Conservation (phyloP, 2,329 filamentous ascomycete genomes). For the Ophiobolus disseminans region DNA sequence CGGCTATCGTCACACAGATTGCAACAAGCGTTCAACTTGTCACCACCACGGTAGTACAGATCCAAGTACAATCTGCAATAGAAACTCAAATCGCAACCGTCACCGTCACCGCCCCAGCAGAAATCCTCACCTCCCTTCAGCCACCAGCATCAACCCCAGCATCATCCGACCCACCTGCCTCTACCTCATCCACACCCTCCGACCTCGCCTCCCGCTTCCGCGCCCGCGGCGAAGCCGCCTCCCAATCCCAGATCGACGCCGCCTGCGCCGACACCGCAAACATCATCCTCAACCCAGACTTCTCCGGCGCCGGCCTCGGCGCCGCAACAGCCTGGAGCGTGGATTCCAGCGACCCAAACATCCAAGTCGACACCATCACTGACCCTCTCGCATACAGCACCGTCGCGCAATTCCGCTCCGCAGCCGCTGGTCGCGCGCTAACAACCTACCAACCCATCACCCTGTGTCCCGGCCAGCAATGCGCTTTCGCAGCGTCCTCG, state of each 20-base stretch:
- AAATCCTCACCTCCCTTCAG: conserved; percentile 2
- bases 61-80: not conserved
- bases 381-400: conserved; percentile 13
- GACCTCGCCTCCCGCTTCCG: not conserved
- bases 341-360: conserved; percentile 19
- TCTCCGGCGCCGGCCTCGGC: conserved; percentile 23
- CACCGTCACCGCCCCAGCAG: conserved; percentile 2
- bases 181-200: not conserved
- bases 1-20: conserved; percentile 13
- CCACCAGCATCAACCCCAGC: not conserved
- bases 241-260: conserved; percentile 31
- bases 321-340: conserved; percentile 31
- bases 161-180: not conserved
- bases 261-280: conserved; percentile 33
- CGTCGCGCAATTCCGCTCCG: conserved; percentile 31
- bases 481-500: conserved; percentile 21
- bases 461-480: conserved; percentile 34
- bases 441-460: conserved; percentile 34
- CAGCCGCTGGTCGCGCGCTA: conserved; percentile 25
- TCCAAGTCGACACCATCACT: conserved; percentile 21
- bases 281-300: conserved; percentile 36
- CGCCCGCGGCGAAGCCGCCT: conserved; percentile 23
- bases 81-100: not conserved
- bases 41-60: conserved; percentile 3
- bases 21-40: conserved; percentile 17